Percentiles rank a stretch among this genome's conserved stretches.
phyloP scores from a whole-genome alignment of 768 basidiomycete species.

The Mycena vulgaris region DNA sequence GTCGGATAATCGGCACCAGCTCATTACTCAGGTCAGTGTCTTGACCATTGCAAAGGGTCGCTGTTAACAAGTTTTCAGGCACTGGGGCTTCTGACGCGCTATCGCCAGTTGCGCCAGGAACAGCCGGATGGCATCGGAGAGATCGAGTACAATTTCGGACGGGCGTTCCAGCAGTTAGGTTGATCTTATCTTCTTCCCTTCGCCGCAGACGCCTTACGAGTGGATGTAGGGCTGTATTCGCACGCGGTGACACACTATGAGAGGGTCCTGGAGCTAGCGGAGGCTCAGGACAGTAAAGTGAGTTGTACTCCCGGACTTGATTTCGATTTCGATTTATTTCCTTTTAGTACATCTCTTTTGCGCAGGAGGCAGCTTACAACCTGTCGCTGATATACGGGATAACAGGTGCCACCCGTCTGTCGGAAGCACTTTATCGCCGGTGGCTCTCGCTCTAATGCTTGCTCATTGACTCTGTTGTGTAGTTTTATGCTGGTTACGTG shows the following conservation, averaged over 20 bases:
- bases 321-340: constrained; percentile 49
- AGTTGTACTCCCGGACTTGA: constrained; percentile 24
- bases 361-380: constrained; percentile 78
- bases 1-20: constrained; percentile 93
- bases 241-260: constrained; percentile 80
- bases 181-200: not conserved
- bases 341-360: constrained; percentile 68
- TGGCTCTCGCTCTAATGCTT: constrained; percentile 70
- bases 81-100: constrained; percentile 82
- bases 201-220: not conserved
- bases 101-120: constrained; percentile 20
- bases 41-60: not conserved
- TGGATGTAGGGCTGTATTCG: constrained; percentile 68
- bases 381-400: constrained; percentile 74
- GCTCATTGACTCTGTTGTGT: constrained; percentile 65
- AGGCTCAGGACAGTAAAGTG: constrained; percentile 45
- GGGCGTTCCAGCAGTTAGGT: constrained; percentile 30
- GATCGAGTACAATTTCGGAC: constrained; percentile 22
- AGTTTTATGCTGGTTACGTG: constrained; percentile 38
- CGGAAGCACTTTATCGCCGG: constrained; percentile 66
- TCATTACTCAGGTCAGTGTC: constrained; percentile 74
- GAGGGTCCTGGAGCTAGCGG: constrained; percentile 63
- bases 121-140: constrained; percentile 18
- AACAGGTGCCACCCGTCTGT: constrained; percentile 69
- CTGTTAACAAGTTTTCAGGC: not conserved